These are phyloP conservation scores for Fraxinus greggii DNA, from an alignment of 305 asterid genomes.

Conservation along the genomic window DNA sequence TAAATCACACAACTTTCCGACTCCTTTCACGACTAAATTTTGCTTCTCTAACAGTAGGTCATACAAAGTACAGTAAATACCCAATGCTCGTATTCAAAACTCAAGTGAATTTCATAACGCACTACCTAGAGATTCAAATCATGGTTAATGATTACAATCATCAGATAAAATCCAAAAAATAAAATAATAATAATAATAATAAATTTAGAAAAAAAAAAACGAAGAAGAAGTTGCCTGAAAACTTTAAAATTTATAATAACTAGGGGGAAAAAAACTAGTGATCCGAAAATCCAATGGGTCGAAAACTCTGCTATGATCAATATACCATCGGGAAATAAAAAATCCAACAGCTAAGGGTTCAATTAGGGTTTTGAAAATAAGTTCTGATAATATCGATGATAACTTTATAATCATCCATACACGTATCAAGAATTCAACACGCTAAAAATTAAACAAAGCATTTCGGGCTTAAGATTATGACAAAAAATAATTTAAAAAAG, in stretches of 20 bases:
- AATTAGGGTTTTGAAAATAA: conserved; percentile 65
- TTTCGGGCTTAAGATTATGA: background rate
- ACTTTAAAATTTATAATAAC: conserved; percentile 31
- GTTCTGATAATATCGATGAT: background rate
- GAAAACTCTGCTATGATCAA: conserved; percentile 43
- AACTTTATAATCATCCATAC: background rate
- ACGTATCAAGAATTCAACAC: background rate
- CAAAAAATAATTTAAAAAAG: background rate
- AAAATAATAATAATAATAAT: too few relatives aligned
- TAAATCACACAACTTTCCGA: conserved; percentile 11
- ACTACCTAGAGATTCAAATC: conserved; percentile 29
- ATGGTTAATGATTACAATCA: conserved; percentile 14
- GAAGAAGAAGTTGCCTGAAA: conserved; percentile 30
- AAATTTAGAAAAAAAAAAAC: background rate
- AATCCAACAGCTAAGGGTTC: conserved; percentile 51
- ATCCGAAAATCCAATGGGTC: conserved; percentile 50
- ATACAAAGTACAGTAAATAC: background rate
- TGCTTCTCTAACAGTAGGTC: conserved; percentile 19
- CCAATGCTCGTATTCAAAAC: conserved; percentile 32
- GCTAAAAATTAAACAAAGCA: background rate
- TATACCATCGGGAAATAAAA: conserved; percentile 19
- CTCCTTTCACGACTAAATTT: conserved; percentile 25
- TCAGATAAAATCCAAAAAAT: conserved; percentile 19
- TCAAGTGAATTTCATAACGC: conserved; percentile 23
- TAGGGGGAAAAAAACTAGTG: conserved; percentile 35